Percentiles rank a stretch among this genome's conserved stretches.
Conservation (phyloP, 208 protist species). For the Trypanosoma brucei region DNA sequence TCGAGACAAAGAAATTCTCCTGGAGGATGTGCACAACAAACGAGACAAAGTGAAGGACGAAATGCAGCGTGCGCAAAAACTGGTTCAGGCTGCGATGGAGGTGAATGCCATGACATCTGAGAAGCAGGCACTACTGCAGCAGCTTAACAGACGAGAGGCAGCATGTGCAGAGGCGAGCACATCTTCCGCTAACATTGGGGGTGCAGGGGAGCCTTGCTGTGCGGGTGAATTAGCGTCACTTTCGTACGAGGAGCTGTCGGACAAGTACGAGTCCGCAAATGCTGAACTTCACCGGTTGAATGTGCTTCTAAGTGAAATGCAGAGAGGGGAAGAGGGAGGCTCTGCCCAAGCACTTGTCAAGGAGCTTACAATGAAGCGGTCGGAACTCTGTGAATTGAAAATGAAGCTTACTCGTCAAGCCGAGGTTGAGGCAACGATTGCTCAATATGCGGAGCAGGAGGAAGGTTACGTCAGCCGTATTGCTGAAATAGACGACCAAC, state of each 20-base stretch:
- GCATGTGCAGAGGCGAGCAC: constrained; percentile 10
- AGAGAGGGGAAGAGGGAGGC: constrained; percentile 44
- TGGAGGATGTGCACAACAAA: constrained; percentile 19
- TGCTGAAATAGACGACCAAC: constrained; percentile 25
- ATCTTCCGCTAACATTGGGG: constrained; percentile 1
- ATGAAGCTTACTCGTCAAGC: constrained; percentile 31
- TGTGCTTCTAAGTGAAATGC: constrained; percentile 46
- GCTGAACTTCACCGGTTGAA: constrained; percentile 50
- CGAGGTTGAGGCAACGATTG: constrained; percentile 31
- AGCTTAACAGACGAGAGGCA: constrained; percentile 18
- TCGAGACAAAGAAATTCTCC: constrained; percentile 12
- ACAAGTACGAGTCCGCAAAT: constrained; percentile 44
- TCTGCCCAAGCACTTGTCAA: constrained; percentile 19
- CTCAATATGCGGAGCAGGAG: constrained; percentile 26
- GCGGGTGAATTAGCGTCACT: background rate
- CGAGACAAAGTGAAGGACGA: constrained; percentile 15
- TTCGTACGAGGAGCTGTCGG: constrained; percentile 49
- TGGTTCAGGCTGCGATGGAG: constrained; percentile 16
- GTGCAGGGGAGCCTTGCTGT: background rate
- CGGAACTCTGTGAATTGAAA: constrained; percentile 36
- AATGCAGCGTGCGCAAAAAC: constrained; percentile 18
- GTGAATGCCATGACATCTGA: constrained; percentile 16
- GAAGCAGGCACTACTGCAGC: constrained; percentile 16
- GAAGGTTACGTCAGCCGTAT: constrained; percentile 28
- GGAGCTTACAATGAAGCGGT: constrained; percentile 34